These are phyloP conservation scores for Ganoderma sinense DNA, from an alignment of 1,284 basidiomycete species.

Conservation along the genomic window DNA sequence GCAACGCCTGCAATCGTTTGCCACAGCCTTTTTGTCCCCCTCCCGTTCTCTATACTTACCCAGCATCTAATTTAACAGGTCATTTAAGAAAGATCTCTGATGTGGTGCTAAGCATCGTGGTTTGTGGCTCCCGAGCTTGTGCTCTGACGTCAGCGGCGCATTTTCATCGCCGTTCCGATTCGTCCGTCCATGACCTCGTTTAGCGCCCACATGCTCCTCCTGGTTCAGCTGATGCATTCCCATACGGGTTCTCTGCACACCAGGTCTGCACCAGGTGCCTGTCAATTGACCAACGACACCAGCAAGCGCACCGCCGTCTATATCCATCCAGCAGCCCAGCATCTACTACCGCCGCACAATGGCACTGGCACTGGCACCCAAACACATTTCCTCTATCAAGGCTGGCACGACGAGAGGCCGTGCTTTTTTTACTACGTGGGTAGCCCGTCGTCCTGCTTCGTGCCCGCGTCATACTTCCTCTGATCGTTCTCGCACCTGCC, in stretches of 20 bases:
- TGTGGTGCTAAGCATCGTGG: neutral
- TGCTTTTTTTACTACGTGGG: neutral
- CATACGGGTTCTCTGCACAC: neutral
- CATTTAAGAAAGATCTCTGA: neutral
- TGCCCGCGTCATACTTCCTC: neutral
- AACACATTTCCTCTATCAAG: neutral
- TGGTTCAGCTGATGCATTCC: constrained; percentile 1
- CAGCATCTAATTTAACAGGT: neutral
- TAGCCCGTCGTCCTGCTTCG: neutral
- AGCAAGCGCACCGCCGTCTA: neutral
- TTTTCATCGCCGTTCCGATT: neutral
- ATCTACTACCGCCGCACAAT: neutral
- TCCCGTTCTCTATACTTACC: neutral
- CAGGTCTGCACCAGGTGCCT: neutral
- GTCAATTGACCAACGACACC: neutral
- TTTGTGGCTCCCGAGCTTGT: neutral
- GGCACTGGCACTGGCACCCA: constrained; percentile 4
- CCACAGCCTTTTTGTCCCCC: neutral
- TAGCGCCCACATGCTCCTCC: neutral
- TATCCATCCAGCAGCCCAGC: no score
- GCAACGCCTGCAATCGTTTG: neutral
- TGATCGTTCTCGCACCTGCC: constrained; percentile 9
- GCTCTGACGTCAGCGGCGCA: neutral
- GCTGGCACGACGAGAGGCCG: neutral
- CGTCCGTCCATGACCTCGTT: neutral